Base-by-base conservation (phyloP, 192 early-diverging fungal species). In the Polychytrium aggregatum region DNA sequence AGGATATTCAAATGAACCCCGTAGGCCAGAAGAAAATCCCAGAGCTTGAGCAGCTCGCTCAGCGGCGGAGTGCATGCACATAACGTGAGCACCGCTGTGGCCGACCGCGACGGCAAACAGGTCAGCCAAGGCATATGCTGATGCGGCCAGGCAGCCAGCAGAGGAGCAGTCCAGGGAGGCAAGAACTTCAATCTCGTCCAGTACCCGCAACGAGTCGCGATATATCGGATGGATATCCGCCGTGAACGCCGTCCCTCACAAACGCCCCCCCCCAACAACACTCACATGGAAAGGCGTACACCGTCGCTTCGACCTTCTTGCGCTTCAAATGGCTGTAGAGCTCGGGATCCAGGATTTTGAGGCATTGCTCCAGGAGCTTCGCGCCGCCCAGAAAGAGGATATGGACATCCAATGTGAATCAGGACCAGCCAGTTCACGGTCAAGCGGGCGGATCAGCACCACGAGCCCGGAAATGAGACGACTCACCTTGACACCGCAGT, bases 1-100 rank as follows among this genome's bases (percentile, higher is more conserved):
- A 97, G 60, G 27, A 97, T 82, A 53, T 95, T 94, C 38, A 97
- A 64, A 65, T 97, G 94, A 41, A 91, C 72, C 22, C 94, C 94
- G 54, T 77, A 92, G 0, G 87, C 82, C 44, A 97, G 68, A 48
- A 88, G 64, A 50, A 92, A 86, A 56, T 97, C 94, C 94, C 94
- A 97, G 30, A 97, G 71, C 22, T 75, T 56, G 35, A 97, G 71
- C 1, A 88, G 74, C 72, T 92, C 73, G 22, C 75, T 67, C 40
- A 95, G 64, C 41, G 94, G 94, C 0, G 84, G 88, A 0, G 83
- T 84, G 53, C 85, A 89, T 17, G 91, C 91, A 44, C 74, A 84
- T 50, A 97, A 79, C 1, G 94, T 93, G 74, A 93, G 76, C 10
- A 93, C 78, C 4, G 84, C 86, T 88, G 50, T 39, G n/a, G n/a